Evolutionary conservation across 345 rosid species (phyloP).

Genomic region (Noccaea caerulescens): DNA sequence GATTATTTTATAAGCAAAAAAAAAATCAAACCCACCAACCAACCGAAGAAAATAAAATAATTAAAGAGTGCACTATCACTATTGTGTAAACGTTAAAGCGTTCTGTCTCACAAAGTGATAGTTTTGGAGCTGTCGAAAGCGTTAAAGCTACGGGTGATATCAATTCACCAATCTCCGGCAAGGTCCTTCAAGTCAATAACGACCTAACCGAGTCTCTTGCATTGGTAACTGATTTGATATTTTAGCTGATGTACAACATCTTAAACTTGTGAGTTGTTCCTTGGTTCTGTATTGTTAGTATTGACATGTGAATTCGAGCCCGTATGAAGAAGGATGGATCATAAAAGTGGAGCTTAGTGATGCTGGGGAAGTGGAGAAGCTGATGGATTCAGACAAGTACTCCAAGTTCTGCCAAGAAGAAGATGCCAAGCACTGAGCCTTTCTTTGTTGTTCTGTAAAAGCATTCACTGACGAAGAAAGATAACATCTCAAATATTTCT

Average conservation of each 20-base stretch:
- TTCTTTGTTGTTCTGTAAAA: neutral
- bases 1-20: too few relatives aligned
- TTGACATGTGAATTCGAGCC: constrained; percentile 77
- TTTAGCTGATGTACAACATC: too few relatives aligned
- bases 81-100: too few relatives aligned
- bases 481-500: too few relatives aligned
- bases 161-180: too few relatives aligned
- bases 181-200: too few relatives aligned
- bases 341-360: constrained; percentile 72
- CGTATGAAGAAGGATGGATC: constrained; percentile 86
- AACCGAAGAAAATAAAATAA: too few relatives aligned
- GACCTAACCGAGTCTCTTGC: too few relatives aligned
- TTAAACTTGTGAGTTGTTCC: neutral
- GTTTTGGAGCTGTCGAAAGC: constrained; percentile 72
- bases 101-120: constrained; percentile 56
- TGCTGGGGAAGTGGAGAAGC: constrained; percentile 58
- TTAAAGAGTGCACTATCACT: too few relatives aligned
- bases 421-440: constrained; percentile 69
- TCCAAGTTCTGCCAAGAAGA: constrained; percentile 94
- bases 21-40: too few relatives aligned
- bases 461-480: neutral
- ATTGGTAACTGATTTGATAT: too few relatives aligned
- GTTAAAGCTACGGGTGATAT: too few relatives aligned
- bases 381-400: constrained; percentile 83
- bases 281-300: constrained; percentile 1